Evolutionary conservation across 208 protist species (phyloP).

Genomic region (Wallacemonas rigidus): DNA sequence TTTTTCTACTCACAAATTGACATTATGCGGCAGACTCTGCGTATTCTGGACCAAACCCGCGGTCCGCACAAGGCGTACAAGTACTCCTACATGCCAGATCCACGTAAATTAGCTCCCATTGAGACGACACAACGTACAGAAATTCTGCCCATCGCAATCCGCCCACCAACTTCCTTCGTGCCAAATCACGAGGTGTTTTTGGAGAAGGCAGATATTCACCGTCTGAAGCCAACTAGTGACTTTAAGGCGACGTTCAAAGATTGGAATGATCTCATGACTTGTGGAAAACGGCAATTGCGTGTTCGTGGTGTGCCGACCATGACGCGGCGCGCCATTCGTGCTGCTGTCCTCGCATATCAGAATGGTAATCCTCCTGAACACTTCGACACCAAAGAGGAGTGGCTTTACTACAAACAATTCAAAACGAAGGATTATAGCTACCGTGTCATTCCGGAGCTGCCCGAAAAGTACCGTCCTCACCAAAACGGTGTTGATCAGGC

Average conservation of each 20-base stretch:
- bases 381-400: constrained; percentile 91
- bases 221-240: constrained; percentile 80
- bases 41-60: constrained; percentile 72
- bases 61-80: constrained; percentile 92
- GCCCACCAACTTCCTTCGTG: constrained; percentile 85
- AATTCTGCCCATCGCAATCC: constrained; percentile 80
- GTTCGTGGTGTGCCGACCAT: constrained; percentile 76
- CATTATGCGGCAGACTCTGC: constrained; percentile 21
- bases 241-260: constrained; percentile 90
- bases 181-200: constrained; percentile 90
- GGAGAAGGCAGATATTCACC: constrained; percentile 84
- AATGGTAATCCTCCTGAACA: constrained; percentile 87
- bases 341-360: constrained; percentile 78
- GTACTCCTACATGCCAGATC: constrained; percentile 92
- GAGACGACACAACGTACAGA: constrained; percentile 78
- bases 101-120: constrained; percentile 89
- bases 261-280: constrained; percentile 93
- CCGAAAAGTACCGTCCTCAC: constrained; percentile 92
- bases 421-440: constrained; percentile 92
- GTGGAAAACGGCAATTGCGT: constrained; percentile 75
- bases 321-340: constrained; percentile 72
- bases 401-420: constrained; percentile 92
- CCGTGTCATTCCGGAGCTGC: constrained; percentile 86
- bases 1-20: no score
- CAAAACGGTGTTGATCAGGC: constrained; percentile 90